A percentile compares a stretch with the other conserved stretches of the same genome.
Evolutionary conservation across 1,139 yeast genomes (phyloP).

Genomic region (Taiozyma sp.): DNA sequence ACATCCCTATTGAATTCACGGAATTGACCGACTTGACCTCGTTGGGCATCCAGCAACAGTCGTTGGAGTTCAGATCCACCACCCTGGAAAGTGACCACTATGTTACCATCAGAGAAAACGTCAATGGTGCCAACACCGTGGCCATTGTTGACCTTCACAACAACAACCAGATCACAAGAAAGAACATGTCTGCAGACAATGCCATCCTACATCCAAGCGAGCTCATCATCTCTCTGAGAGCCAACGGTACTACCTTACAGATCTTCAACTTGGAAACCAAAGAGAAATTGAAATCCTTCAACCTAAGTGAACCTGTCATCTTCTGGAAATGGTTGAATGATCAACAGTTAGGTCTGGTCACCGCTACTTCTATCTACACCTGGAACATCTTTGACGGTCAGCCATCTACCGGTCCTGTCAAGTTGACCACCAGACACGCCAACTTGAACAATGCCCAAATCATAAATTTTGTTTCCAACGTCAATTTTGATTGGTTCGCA

Average conservation of each 20-base stretch:
- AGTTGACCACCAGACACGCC: constrained; percentile 80
- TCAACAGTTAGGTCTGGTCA: constrained; percentile 74
- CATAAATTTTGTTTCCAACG: constrained; percentile 83
- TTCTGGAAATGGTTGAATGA: constrained; percentile 93
- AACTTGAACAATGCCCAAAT: constrained; percentile 79
- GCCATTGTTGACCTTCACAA: constrained; percentile 85
- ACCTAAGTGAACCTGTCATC: constrained; percentile 82
- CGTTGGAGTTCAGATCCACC: constrained; percentile 89
- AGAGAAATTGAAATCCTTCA: constrained; percentile 84
- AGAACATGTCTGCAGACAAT: constrained; percentile 95
- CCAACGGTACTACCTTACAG: constrained; percentile 94
- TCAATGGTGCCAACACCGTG: constrained; percentile 75
- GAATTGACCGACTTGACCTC: constrained; percentile 63
- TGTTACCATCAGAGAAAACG: constrained; percentile 81
- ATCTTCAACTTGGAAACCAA: constrained; percentile 85
- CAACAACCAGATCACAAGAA: constrained; percentile 69
- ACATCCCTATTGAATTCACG: constrained; percentile 93
- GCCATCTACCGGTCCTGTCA: constrained; percentile 67
- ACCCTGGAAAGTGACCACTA: constrained; percentile 91
- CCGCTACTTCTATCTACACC: constrained; percentile 65
- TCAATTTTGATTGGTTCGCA: constrained; percentile 87
- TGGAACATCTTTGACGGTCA: constrained; percentile 86
- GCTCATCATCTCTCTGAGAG: constrained; percentile 86
- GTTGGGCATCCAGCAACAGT: constrained; percentile 76
- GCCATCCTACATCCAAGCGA: constrained; percentile 94